Evolutionary conservation across 1,284 basidiomycete species (phyloP).

Genomic region (Fomitopsis palustris): DNA sequence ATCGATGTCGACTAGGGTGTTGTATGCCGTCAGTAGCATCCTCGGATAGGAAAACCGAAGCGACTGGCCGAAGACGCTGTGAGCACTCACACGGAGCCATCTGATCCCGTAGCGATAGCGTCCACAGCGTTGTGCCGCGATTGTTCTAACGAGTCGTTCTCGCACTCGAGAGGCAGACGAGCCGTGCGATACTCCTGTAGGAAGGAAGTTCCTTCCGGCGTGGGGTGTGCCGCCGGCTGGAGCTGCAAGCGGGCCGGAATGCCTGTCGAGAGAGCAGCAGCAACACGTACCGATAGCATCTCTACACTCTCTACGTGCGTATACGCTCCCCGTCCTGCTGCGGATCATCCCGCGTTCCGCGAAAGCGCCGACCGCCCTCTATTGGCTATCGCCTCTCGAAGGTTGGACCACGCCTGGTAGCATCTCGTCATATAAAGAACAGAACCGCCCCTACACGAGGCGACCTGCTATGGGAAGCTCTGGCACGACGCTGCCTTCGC

Average conservation of each 20-base stretch:
- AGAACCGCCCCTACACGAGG: not conserved
- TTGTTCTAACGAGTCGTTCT: not conserved
- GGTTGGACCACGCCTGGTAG: not conserved
- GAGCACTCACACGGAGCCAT: not conserved
- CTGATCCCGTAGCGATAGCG: constrained; percentile 1
- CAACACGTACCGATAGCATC: not conserved
- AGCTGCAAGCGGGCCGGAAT: not conserved
- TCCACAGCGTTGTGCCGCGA: not conserved
- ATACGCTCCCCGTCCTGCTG: not conserved
- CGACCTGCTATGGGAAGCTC: not conserved
- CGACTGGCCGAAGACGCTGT: not conserved
- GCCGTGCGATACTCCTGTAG: not conserved
- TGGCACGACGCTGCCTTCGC: not conserved
- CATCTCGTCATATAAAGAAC: not conserved
- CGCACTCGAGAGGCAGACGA: not conserved
- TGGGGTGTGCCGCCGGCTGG: not conserved
- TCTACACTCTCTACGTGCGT: not conserved
- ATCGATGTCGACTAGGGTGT: not conserved
- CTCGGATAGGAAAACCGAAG: not conserved
- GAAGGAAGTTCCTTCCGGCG: not conserved
- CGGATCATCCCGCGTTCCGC: not conserved
- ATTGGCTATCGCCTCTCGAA: not conserved
- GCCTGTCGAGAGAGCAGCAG: not conserved
- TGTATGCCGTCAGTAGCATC: not conserved
- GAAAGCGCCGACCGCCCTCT: not conserved